Base-by-base conservation (phyloP, 306 rosid genomes). In the Fagus crenata region DNA sequence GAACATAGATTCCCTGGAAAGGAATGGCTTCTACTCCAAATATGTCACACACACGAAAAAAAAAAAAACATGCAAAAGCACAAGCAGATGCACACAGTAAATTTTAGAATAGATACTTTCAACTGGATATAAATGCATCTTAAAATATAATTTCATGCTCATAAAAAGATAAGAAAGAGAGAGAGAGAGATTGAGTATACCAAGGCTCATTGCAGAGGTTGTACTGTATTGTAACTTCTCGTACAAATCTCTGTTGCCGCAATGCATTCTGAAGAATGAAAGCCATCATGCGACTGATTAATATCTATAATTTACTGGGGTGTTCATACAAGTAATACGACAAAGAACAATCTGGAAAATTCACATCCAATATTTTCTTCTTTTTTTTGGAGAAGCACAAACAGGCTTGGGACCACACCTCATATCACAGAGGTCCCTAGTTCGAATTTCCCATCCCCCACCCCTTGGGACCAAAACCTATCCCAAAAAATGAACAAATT, bases 181-280 rank as follows among this genome's bases (percentile, higher is more conserved):
- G 69, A 63, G 42, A 31, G 65, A 60, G 67, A 15, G 70, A 65
- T 63, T 59, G 31, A 67, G 35, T 9, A 56, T 90, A 94, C 98
- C 97, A 94, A 37, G 98, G 98, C 77, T 94, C 98, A 83, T 94
- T 94, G 92, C 97, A 94, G 84, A 94, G 97, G 88, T 94, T 94
- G 93, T 94, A 94, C 86, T 94, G 98, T 72, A 94, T 94, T 31
- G 98, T 92, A 81, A 94, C 96, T 88, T 92, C 98, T 71, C 97
- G 88, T 11, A 92, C 93, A 81, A 83, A 92, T 85, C 89, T 90
- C 79, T 94, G 96, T 77, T 90, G 93, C 69, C 97, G 93, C 84
- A 88, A 79, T 32, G 98, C 96, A 85, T 92, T 92, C 98, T 94
- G 88, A 77, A 82, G 77, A 83, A 85, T 64, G 77, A 67, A 78